Evolutionary conservation across 805 yeast genomes (phyloP).

Genomic region (Henningerozyma blattae): DNA sequence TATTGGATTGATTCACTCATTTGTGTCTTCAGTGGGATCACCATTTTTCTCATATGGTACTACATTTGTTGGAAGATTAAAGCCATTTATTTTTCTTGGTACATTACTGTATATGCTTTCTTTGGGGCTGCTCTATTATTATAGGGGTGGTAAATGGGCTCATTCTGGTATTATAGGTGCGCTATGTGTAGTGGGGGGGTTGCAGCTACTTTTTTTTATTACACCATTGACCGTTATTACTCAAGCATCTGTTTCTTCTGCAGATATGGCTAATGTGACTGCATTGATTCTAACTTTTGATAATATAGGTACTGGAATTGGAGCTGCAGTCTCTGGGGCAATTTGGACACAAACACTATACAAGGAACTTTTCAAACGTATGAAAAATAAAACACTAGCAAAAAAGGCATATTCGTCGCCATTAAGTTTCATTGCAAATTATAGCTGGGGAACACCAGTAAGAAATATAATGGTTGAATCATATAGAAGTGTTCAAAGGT

Average conservation of each 20-base stretch:
- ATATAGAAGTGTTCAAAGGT: constrained; percentile 41
- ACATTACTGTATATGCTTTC: constrained; percentile 43
- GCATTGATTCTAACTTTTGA: constrained; percentile 46
- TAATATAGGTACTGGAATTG: constrained; percentile 53
- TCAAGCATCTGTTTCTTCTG: constrained; percentile 42
- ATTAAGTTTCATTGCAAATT: constrained; percentile 29
- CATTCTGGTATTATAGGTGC: constrained; percentile 52
- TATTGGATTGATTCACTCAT: constrained; percentile 48
- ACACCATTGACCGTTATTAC: constrained; percentile 53
- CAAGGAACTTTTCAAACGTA: constrained; percentile 25
- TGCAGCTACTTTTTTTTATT: too few species aligned
- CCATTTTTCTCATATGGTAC: constrained; percentile 50
- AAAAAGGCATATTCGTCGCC: constrained; percentile 38
- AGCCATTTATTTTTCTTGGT: constrained; percentile 52
- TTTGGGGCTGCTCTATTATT: constrained; percentile 44
- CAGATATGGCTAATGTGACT: constrained; percentile 55
- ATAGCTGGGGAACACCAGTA: constrained; percentile 46
- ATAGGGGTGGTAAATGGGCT: constrained; percentile 37
- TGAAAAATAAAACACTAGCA: constrained; percentile 25
- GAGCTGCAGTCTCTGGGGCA: constrained; percentile 54
- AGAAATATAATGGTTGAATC: constrained; percentile 41
- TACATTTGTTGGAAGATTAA: constrained; percentile 41
- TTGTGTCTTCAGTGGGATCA: constrained; percentile 54
- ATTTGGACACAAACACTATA: constrained; percentile 44
- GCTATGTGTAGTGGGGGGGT: constrained; percentile 52